These are phyloP conservation scores for Mycena albidolilacea DNA, from an alignment of 768 basidiomycete genomes.

Conservation along the genomic window DNA sequence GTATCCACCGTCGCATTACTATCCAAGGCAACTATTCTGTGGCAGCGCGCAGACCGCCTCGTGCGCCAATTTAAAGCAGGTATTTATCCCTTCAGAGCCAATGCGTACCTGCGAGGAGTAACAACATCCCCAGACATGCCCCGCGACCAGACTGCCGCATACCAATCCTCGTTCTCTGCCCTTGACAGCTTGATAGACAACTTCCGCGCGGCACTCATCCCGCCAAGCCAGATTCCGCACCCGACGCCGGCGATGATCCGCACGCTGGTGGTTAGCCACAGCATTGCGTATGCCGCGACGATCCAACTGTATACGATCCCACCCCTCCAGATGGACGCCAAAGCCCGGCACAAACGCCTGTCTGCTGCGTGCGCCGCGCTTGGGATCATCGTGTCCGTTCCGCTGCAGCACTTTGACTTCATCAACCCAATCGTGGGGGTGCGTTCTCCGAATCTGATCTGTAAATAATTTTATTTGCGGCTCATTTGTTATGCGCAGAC, in stretches of 20 bases:
- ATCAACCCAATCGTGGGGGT: conserved; percentile 52
- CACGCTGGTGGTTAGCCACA: conserved; percentile 22
- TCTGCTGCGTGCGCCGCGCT: conserved; percentile 36
- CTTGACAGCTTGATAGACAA: conserved; percentile 10
- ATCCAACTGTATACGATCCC: conserved; percentile 52
- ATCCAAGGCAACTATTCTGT: conserved; percentile 13
- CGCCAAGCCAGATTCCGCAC: neutral
- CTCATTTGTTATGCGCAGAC: neutral
- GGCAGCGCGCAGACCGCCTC: conserved; percentile 8
- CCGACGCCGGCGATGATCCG: conserved; percentile 24
- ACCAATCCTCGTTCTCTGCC: neutral
- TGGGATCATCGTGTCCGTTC: conserved; percentile 31
- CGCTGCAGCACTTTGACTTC: conserved; percentile 36
- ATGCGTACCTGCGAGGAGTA: neutral
- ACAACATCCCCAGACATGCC: neutral
- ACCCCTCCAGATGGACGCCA: conserved; percentile 42
- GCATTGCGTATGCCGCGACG: conserved; percentile 51
- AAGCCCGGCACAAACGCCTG: conserved; percentile 40
- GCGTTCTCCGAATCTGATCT: conserved; percentile 7
- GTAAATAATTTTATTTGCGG: neutral
- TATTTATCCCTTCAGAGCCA: neutral
- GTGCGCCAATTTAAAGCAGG: neutral
- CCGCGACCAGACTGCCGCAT: neutral
- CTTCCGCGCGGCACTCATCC: conserved; percentile 3
- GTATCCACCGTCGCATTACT: conserved; percentile 14